A percentile compares a stretch with the other conserved stretches of the same genome.
Conservation (phyloP, 176 grass and related monocot genomes). For the Metroxylon sagu region DNA sequence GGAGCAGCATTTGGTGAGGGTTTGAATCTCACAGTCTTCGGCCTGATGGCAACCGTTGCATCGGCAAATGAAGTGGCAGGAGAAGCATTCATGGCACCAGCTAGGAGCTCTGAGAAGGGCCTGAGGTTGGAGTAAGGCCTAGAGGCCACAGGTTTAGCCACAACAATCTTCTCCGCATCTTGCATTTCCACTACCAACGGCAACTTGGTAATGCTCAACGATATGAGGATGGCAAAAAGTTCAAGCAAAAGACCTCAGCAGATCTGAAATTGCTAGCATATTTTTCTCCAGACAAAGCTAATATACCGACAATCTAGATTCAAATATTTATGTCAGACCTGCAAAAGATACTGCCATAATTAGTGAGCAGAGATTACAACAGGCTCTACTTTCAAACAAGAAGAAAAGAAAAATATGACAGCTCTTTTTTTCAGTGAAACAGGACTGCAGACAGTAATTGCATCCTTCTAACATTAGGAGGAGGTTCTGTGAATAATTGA, state of each 20-base stretch:
- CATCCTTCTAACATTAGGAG: too few relatives aligned
- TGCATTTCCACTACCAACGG: slow-evolving; percentile 23
- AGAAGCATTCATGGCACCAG: slow-evolving; percentile 8
- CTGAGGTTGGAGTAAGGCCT: slow-evolving; percentile 26
- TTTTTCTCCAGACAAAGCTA: too few relatives aligned
- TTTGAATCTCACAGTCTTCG: slow-evolving; percentile 30
- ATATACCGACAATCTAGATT: too few relatives aligned
- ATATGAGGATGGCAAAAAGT: slow-evolving; percentile 10
- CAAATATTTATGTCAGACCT: too few relatives aligned
- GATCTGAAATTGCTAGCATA: too few relatives aligned
- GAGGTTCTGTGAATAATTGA: too few relatives aligned
- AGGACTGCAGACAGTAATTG: too few relatives aligned
- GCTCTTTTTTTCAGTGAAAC: too few relatives aligned
- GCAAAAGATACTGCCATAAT: too few relatives aligned
- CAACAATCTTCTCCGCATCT: slow-evolving; percentile 26
- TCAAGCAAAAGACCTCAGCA: slow-evolving; percentile 3
- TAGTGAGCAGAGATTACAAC: too few relatives aligned
- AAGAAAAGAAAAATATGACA: too few relatives aligned
- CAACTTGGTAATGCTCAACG: background rate
- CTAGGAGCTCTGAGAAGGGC: slow-evolving; percentile 19
- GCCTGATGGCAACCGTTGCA: slow-evolving; percentile 22
- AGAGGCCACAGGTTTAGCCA: slow-evolving; percentile 43
- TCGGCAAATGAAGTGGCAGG: background rate
- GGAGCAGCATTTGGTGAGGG: background rate
- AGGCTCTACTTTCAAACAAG: too few relatives aligned